Evolutionary conservation across 192 early-diverging fungal genomes (phyloP), one percentile per base, ranked within the genome.

Genomic region (Backusella westeae): DNA sequence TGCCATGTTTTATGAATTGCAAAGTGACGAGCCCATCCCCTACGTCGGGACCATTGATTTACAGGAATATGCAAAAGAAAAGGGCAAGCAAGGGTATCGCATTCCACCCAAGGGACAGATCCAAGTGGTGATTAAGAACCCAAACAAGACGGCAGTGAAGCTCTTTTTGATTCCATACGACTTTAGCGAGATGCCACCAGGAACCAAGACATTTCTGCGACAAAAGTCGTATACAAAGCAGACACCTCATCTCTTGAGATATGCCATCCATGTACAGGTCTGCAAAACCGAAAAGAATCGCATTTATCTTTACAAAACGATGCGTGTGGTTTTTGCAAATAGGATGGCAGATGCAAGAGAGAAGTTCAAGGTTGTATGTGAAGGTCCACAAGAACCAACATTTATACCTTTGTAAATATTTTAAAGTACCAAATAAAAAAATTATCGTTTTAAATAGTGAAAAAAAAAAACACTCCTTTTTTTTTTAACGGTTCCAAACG

Each of bases 71-170:
- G 67, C 35, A n/a, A 36, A 36, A 0, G 34, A 32, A 32, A 36
- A 23, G 17, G 19, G n/a, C 3, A 70, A 42, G n/a, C 21, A 70
- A 14, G 36, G 23, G n/a, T 94, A 93, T 82, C 77, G 93, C 29
- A 72, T 95, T 5, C 94, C 94, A 23, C 76, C 81, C 1, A 85
- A 89, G 70, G 94, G 94, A 6, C 94, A 94, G 71, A 74, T 95
- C 14, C 93, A 94, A 72, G 89, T 95, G 63, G 86, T 94, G 53
- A 93, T 96, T 76, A 93, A 94, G 76, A 96, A 96, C 73, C 90
- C 90, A 0, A 87, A 88, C 77, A 87, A 88, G 49, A 94, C 94
- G 0, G 92, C 89, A 0, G 89, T 95, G 69, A 95, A 96, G 75
- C 78, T 95, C 0, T 96, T 94, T 67, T 75, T 95, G 23, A 75